These are phyloP conservation scores for Boletellus deceptivus DNA, from an alignment of 1,284 basidiomycete species.

Conservation along the genomic window DNA sequence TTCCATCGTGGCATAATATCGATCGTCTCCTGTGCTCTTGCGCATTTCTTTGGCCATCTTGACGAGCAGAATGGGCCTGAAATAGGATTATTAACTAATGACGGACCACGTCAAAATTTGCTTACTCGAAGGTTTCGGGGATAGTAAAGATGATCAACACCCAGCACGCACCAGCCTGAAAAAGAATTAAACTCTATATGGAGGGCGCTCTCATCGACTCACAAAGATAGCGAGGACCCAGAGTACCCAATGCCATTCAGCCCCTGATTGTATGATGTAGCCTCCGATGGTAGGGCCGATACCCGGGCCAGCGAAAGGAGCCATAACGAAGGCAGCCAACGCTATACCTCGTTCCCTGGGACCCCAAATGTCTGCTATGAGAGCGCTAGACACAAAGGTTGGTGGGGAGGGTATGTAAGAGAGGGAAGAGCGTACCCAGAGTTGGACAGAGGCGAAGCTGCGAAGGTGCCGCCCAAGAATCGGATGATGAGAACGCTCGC, in stretches of 20 bases:
- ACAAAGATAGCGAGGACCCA: conserved; percentile 69
- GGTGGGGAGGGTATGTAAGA: neutral
- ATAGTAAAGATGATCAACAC: conserved; percentile 62
- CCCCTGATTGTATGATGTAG: conserved; percentile 44
- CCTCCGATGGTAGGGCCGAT: conserved; percentile 67
- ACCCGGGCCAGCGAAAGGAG: conserved; percentile 76
- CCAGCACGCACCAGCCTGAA: conserved; percentile 42
- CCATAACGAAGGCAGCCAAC: conserved; percentile 65
- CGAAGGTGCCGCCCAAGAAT: conserved; percentile 62
- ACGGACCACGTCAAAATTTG: neutral
- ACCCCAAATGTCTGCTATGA: conserved; percentile 70
- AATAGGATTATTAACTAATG: neutral
- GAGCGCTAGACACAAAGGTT: conserved; percentile 33
- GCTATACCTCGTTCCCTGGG: conserved; percentile 66
- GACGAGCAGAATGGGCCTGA: conserved; percentile 55
- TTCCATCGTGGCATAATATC: conserved; percentile 59
- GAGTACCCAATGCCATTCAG: conserved; percentile 72
- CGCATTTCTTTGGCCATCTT: conserved; percentile 43
- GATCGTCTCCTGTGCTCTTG: conserved; percentile 59
- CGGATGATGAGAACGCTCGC: conserved; percentile 62
- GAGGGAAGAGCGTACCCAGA: conserved; percentile 41
- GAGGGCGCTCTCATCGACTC: conserved; percentile 19
- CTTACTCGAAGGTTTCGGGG: conserved; percentile 68
- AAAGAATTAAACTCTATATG: neutral
- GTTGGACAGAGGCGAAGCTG: conserved; percentile 43